A percentile compares a stretch with the other conserved stretches of the same genome.
Evolutionary conservation across 2,329 filamentous ascomycete species (phyloP).

Genomic region (Apiospora aurea): DNA sequence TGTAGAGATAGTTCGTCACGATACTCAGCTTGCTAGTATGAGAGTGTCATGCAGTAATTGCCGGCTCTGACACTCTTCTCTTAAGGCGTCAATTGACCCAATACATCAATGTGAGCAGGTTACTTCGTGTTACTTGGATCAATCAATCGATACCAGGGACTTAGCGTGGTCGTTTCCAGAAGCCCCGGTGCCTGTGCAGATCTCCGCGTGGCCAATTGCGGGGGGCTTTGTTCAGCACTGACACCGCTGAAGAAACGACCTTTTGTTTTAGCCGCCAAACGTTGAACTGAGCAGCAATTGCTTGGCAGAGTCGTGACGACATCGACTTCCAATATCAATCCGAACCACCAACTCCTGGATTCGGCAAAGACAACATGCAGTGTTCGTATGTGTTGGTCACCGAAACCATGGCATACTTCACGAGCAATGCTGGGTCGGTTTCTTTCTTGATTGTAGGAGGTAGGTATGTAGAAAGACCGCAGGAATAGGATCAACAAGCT

Average conservation of each 20-base stretch:
- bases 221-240: background rate
- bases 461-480: too few relatives aligned
- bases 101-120: background rate
- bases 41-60: too few relatives aligned
- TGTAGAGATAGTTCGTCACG: background rate
- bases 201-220: background rate
- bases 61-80: too few relatives aligned
- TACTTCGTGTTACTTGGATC: background rate
- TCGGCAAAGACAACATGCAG: background rate
- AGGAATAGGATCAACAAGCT: constrained; percentile 12
- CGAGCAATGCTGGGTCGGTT: background rate
- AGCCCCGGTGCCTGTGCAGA: constrained; percentile 10
- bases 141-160: background rate
- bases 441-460: too few relatives aligned
- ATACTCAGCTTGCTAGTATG: background rate
- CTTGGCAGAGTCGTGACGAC: constrained; percentile 18
- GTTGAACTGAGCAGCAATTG: background rate
- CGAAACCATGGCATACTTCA: background rate
- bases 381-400: background rate
- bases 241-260: background rate
- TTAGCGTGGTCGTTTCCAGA: background rate
- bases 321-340: background rate
- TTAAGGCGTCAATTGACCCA: too few relatives aligned
- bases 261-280: background rate
- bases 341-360: background rate